Conservation (phyloP, 2,329 filamentous ascomycete genomes). For the Hypoxylon sp. region DNA sequence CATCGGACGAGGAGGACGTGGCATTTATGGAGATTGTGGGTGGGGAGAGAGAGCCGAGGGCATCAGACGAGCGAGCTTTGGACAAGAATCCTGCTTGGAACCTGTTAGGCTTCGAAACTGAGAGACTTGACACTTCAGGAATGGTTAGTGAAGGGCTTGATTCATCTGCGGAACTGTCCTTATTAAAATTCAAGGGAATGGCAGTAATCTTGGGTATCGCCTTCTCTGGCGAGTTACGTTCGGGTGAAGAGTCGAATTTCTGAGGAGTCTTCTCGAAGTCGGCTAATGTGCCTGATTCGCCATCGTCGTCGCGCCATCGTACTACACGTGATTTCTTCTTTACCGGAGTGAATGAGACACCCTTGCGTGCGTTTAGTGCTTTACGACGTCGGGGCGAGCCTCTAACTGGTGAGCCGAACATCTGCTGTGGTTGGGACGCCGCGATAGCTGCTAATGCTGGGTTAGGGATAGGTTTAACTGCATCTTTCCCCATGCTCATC, state of each 20-base stretch:
- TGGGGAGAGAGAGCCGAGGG: slow-evolving; percentile 72
- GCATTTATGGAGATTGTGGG: slow-evolving; percentile 71
- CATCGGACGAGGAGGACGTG: slow-evolving; percentile 70
- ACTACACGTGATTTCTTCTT: slow-evolving; percentile 85
- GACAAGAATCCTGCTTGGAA: slow-evolving; percentile 93
- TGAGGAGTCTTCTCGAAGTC: slow-evolving; percentile 94
- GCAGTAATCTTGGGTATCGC: slow-evolving; percentile 61
- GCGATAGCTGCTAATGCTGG: slow-evolving; percentile 59
- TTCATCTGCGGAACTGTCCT: slow-evolving; percentile 67
- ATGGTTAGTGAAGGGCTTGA: slow-evolving; percentile 73
- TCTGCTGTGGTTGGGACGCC: slow-evolving; percentile 54
- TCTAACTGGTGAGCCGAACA: slow-evolving; percentile 77
- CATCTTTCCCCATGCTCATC: slow-evolving; percentile 56
- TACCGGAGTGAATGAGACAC: slow-evolving; percentile 84
- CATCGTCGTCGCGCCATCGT: slow-evolving; percentile 90
- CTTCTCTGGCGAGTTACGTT: slow-evolving; percentile 67
- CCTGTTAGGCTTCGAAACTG: slow-evolving; percentile 73
- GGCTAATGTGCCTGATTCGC: slow-evolving; percentile 85
- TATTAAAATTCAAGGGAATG: slow-evolving; percentile 70
- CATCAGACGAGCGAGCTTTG: slow-evolving; percentile 63
- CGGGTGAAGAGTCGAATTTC: slow-evolving; percentile 72
- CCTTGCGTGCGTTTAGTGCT: slow-evolving; percentile 74
- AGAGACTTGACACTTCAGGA: slow-evolving; percentile 59
- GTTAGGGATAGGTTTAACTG: slow-evolving; percentile 62
- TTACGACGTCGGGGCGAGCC: slow-evolving; percentile 86